A percentile compares a stretch with the other conserved stretches of the same genome.
Conservation (phyloP, 768 basidiomycete species). For the Lactifluus volemus region DNA sequence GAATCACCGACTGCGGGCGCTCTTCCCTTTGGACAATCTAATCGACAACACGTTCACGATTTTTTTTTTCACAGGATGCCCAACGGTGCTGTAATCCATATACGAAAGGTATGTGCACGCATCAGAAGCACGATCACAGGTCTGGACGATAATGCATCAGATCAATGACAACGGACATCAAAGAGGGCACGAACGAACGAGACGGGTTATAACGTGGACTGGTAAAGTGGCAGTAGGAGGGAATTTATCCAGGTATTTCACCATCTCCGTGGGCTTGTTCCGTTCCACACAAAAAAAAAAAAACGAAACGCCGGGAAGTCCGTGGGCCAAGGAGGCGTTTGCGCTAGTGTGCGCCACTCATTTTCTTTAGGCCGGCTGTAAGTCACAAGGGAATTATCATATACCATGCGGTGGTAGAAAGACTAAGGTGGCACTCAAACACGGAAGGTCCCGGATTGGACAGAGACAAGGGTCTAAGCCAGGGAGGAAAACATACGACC, state of each 20-base stretch:
- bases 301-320: not conserved
- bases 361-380: constrained; percentile 12
- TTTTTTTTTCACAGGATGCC: constrained; percentile 2
- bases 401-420: constrained; percentile 2
- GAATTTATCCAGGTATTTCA: not conserved
- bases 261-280: not conserved
- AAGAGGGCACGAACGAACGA: not conserved
- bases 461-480: not conserved
- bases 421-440: constrained; percentile 1
- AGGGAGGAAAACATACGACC: not conserved
- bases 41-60: not conserved
- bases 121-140: constrained; percentile 14
- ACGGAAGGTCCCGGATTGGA: not conserved
- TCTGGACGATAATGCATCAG: not conserved
- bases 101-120: constrained; percentile 2
- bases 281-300: not conserved
- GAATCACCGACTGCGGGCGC: constrained; percentile 3
- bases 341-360: not conserved
- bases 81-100: constrained; percentile 1
- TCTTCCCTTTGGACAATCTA: constrained; percentile 1
- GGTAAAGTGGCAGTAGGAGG: not conserved
- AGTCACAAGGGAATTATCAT: constrained; percentile 12
- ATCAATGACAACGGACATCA: not conserved
- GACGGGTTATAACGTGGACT: not conserved
- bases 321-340: constrained; percentile 5